phyloP scores from a whole-genome alignment of 129 eudicot genomes.

The Gnaphalium uliginosum region DNA sequence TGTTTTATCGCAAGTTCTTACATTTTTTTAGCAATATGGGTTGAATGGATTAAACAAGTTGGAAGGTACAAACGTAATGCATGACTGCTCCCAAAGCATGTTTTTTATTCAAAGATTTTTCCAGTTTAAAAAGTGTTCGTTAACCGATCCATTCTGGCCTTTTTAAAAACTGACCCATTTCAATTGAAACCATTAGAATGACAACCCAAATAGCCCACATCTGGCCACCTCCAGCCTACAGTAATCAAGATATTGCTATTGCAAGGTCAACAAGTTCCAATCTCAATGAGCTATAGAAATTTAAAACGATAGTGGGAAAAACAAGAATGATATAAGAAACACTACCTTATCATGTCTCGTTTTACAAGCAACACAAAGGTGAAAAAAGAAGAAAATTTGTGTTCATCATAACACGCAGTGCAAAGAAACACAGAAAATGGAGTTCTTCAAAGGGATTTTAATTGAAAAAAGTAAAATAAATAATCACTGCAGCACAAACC shows the following conservation, averaged over 20 bases:
- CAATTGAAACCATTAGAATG: no score
- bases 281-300: not conserved
- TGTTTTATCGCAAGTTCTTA: not conserved
- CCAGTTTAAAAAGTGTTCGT: not conserved
- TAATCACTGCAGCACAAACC: conserved; percentile 27
- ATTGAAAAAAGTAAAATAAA: not conserved
- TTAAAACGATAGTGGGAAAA: not conserved
- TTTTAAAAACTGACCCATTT: no score
- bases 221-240: not conserved
- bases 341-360: not conserved
- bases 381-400: not conserved
- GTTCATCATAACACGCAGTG: conserved; percentile 8
- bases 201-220: not conserved
- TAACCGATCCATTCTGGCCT: not conserved
- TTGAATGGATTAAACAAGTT: not conserved
- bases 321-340: not conserved
- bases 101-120: no score
- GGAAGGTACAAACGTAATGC: not conserved
- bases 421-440: not conserved
- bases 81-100: not conserved
- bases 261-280: no score
- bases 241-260: not conserved
- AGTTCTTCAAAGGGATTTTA: not conserved
- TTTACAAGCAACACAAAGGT: not conserved
- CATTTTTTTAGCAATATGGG: not conserved